Conservation (phyloP, 2,329 filamentous ascomycete species). For the Didymella pomorum region DNA sequence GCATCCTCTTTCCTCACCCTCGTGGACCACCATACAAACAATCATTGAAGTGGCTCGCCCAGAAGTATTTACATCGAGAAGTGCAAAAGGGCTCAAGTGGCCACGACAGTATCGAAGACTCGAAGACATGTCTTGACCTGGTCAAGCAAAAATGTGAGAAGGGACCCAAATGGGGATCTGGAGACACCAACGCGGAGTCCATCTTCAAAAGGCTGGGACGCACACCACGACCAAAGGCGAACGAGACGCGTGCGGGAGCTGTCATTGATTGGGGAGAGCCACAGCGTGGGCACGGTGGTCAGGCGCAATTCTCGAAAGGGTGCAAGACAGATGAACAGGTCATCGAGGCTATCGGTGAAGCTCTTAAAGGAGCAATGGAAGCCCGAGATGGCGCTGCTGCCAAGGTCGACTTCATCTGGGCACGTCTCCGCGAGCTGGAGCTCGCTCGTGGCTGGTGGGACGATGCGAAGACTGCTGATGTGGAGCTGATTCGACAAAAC, state of each 20-base stretch:
- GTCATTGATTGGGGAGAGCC: constrained; percentile 92
- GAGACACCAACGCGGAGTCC: constrained; percentile 81
- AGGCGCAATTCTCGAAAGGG: constrained; percentile 64
- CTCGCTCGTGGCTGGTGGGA: constrained; percentile 68
- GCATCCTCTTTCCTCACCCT: constrained; percentile 87
- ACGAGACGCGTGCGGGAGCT: constrained; percentile 62
- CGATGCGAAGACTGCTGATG: constrained; percentile 54
- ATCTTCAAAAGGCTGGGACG: constrained; percentile 81
- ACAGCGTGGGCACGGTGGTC: constrained; percentile 65
- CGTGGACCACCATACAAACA: constrained; percentile 89
- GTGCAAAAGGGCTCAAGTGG: constrained; percentile 84
- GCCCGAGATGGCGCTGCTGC: constrained; percentile 55
- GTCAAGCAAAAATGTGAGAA: constrained; percentile 96
- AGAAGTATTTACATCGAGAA: constrained; percentile 84
- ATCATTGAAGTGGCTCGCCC: constrained; percentile 85
- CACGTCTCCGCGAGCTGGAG: constrained; percentile 68
- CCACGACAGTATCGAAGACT: constrained; percentile 93
- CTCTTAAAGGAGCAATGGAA: constrained; percentile 58
- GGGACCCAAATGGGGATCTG: constrained; percentile 83
- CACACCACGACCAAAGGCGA: constrained; percentile 59
- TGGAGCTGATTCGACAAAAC: constrained; percentile 39
- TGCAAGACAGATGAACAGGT: constrained; percentile 66
- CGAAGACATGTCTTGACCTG: constrained; percentile 87
- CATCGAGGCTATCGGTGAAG: constrained; percentile 63
- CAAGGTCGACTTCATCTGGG: constrained; percentile 70